Evolutionary conservation across 2,329 filamentous ascomycete genomes (phyloP).

Genomic region (Penicillium italicum): DNA sequence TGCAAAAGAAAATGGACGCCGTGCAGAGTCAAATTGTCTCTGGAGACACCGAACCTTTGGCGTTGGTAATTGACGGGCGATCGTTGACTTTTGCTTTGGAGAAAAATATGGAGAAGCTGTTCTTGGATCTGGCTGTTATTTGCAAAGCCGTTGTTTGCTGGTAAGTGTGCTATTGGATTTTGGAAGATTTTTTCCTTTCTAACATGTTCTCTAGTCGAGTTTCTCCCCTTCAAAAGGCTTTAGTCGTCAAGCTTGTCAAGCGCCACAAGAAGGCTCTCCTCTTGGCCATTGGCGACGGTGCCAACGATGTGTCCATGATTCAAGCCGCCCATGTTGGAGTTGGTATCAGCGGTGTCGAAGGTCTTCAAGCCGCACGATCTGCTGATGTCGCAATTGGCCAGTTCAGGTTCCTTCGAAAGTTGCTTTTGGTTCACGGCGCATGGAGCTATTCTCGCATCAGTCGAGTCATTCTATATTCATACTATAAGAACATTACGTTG

Average conservation of each 20-base stretch:
- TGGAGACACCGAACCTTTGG: conserved; percentile 69
- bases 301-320: conserved; percentile 99
- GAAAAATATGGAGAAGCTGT: conserved; percentile 86
- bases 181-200: background rate
- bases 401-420: conserved; percentile 90
- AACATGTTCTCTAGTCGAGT: conserved; percentile 63
- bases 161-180: conserved; percentile 39
- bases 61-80: conserved; percentile 92
- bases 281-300: conserved; percentile 92
- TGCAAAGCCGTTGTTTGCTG: conserved; percentile 99
- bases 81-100: conserved; percentile 91
- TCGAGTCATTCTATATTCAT: conserved; percentile 96
- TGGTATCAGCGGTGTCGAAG: conserved; percentile 94
- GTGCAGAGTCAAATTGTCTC: conserved; percentile 74
- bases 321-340: conserved; percentile 97
- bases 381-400: conserved; percentile 95
- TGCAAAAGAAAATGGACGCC: conserved; percentile 89
- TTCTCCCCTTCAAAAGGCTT: conserved; percentile 90
- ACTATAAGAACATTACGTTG: conserved; percentile 98
- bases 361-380: conserved; percentile 90
- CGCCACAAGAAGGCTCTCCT: conserved; percentile 87
- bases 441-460: conserved; percentile 98
- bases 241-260: conserved; percentile 98
- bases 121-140: conserved; percentile 87
- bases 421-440: conserved; percentile 88